Base-by-base conservation (phyloP, 345 rosid species). In the Euclidium syriacum region DNA sequence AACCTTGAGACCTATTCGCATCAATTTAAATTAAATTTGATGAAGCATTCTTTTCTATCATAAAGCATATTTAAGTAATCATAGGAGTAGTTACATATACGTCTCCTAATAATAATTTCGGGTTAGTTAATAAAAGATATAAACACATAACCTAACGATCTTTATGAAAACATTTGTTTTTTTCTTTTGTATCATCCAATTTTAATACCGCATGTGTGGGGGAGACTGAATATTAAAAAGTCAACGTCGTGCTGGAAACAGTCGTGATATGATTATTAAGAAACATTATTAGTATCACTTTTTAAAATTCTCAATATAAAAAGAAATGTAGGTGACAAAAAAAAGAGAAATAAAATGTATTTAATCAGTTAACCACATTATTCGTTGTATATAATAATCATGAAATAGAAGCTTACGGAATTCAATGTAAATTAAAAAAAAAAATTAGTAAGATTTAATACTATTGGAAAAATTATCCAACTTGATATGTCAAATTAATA, bases 241-340 rank as follows among this genome's bases (percentile, higher is more conserved):
- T 70, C 74, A 70, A 70, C 52, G 58, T 38, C 58, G 24, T 54
- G 68, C 64, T 70, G 74, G 69, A 53, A 36, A 70, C 74, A 53
- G 74, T 70, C 68, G 29, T 43, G 44, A 70, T 70, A 54, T 50
- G 57, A 61, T 53, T 62, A 52, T 26, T 49, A 26, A 35, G 55
- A 52, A 52, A 62, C 36, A 62, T 62, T 12, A 60, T 29, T 29
- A 29, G 7, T 29, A 29, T 42, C 27, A 69, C 2, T 54, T 30
- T 30, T 1, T 7, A 42, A 24, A 16, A 10, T 6, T 16, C 5
- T 11, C 10, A 17, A 19, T n/a, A 40, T 7, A 6, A 5, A 42
- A 22, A 26, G 29, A 52, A 24, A 40, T 29, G n/a, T n/a, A n/a
- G n/a, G n/a, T n/a, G n/a, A n/a, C n/a, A n/a, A n/a, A n/a, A n/a